Evolutionary conservation across 2,329 filamentous ascomycete genomes (phyloP).

Genomic region (Stachybotrys chartarum): DNA sequence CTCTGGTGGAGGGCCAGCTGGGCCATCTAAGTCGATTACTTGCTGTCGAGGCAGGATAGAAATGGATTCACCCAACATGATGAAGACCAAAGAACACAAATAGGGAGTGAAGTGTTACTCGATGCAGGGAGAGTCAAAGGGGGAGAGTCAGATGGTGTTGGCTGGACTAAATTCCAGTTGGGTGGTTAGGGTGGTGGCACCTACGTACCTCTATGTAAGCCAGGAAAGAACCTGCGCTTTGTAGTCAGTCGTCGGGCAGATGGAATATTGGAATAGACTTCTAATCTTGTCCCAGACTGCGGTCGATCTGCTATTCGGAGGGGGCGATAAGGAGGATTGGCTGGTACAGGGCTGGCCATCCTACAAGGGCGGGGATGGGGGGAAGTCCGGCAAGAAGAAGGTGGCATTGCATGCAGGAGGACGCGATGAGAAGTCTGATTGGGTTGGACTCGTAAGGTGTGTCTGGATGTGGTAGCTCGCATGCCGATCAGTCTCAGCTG

Average conservation of each 20-base stretch:
- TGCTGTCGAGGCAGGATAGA: background rate
- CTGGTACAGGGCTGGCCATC: no score
- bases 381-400: no score
- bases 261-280: background rate
- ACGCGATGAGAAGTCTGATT: background rate
- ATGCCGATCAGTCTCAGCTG: background rate
- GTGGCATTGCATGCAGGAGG: no score
- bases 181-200: background rate
- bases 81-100: background rate
- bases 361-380: no score
- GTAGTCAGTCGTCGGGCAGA: background rate
- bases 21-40: background rate
- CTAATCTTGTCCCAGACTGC: background rate
- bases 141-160: background rate
- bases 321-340: background rate
- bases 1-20: background rate
- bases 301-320: background rate
- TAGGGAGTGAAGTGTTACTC: background rate
- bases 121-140: background rate
- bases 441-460: background rate
- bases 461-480: background rate
- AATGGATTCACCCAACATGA: background rate
- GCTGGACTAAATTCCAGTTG: background rate
- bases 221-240: background rate
- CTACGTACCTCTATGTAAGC: background rate